A percentile compares a stretch with the other conserved stretches of the same genome.
Conservation (phyloP, 179 eudicot genomes). For the Silene noctiflora region DNA sequence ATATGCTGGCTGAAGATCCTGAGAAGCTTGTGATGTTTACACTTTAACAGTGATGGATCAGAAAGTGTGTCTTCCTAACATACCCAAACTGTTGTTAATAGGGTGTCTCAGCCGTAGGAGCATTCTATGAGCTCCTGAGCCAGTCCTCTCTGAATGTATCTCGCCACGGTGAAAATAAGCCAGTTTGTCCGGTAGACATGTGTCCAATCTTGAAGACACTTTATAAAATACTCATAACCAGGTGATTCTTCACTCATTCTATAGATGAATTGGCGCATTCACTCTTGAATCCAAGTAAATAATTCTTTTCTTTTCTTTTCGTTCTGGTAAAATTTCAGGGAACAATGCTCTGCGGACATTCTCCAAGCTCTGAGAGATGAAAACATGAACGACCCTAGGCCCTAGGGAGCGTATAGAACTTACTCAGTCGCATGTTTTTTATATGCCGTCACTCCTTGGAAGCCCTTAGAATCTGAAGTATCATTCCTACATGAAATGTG, state of each 20-base stretch:
- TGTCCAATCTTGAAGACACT: conserved; percentile 86
- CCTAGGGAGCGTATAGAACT: conserved; percentile 64
- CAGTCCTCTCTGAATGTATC: conserved; percentile 62
- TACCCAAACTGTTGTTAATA: conserved; percentile 24
- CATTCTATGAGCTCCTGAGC: conserved; percentile 88
- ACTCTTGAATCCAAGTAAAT: background rate
- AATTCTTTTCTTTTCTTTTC: background rate
- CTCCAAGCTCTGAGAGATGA: conserved; percentile 71
- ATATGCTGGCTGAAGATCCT: conserved; percentile 83
- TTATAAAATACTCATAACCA: conserved; percentile 69
- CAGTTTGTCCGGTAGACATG: conserved; percentile 84
- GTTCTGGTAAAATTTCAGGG: conserved; percentile 35
- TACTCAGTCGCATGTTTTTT: conserved; percentile 66
- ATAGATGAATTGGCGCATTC: background rate
- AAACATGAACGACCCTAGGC: conserved; percentile 73
- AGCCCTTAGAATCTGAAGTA: conserved; percentile 23
- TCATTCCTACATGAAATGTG: background rate
- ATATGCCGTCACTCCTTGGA: conserved; percentile 70
- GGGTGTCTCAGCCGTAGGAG: conserved; percentile 95
- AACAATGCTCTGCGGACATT: conserved; percentile 44
- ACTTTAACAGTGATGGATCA: too few relatives aligned
- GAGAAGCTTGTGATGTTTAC: conserved; percentile 75
- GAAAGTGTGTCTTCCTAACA: background rate
- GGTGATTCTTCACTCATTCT: conserved; percentile 37
- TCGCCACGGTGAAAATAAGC: conserved; percentile 69